These are phyloP conservation scores for Vitis hybrid DNA, from an alignment of 177 flowering plant genomes.

Conservation along the genomic window DNA sequence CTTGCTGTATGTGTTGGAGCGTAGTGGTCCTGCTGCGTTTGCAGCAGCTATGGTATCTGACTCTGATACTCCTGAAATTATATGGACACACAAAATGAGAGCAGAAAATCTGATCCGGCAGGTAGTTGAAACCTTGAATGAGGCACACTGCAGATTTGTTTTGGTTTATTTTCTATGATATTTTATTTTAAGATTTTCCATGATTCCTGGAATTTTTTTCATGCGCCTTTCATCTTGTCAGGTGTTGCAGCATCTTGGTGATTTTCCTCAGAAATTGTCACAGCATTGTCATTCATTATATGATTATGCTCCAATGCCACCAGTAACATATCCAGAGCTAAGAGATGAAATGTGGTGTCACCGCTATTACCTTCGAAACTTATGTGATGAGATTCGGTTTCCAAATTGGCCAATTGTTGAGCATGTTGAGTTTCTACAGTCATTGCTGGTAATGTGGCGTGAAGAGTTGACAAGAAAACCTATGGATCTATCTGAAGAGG, in stretches of 20 bases:
- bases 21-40: slow-evolving; percentile 95
- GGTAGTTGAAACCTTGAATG: slow-evolving; percentile 40
- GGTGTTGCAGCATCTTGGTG: slow-evolving; percentile 99
- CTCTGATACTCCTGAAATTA: slow-evolving; percentile 99
- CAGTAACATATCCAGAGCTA: slow-evolving; percentile 97
- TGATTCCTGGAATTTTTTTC: background rate
- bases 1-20: slow-evolving; percentile 90
- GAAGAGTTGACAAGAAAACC: slow-evolving; percentile 96
- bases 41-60: slow-evolving; percentile 99
- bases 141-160: background rate
- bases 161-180: background rate
- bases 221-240: slow-evolving; percentile 21
- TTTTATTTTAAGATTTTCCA: background rate
- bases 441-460: slow-evolving; percentile 98
- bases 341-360: slow-evolving; percentile 99
- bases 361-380: slow-evolving; percentile 92
- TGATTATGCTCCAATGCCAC: slow-evolving; percentile 99
- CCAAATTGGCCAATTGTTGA: slow-evolving; percentile 99
- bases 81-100: slow-evolving; percentile 99
- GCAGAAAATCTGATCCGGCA: slow-evolving; percentile 95
- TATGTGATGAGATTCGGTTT: slow-evolving; percentile 96
- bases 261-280: slow-evolving; percentile 91
- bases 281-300: slow-evolving; percentile 96
- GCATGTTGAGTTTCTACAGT: slow-evolving; percentile 96
- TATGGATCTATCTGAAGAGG: slow-evolving; percentile 99